These are phyloP conservation scores for Limonium bicolor DNA, from an alignment of 148 eudicot species.

Conservation along the genomic window DNA sequence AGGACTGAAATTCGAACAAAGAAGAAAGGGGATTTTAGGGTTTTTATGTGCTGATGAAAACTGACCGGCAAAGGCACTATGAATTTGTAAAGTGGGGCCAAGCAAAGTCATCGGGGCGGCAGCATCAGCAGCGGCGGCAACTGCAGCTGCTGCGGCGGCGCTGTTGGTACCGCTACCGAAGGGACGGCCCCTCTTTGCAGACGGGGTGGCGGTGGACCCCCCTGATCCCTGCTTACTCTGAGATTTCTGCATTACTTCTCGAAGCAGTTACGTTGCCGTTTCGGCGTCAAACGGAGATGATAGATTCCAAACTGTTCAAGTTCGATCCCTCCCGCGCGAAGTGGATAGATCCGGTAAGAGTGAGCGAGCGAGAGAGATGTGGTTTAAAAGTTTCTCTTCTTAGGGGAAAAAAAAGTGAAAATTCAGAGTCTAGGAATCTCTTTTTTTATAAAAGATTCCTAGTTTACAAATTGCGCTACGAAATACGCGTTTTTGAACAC, in stretches of 20 bases:
- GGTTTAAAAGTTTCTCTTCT: too few species aligned
- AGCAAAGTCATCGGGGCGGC: slow-evolving; percentile 56
- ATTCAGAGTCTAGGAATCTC: too few species aligned
- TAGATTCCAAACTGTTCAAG: too few species aligned
- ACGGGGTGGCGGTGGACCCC: slow-evolving; percentile 34
- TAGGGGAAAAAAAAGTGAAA: too few species aligned
- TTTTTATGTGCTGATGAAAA: slow-evolving; percentile 3
- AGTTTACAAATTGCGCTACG: too few species aligned
- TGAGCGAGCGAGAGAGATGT: too few species aligned
- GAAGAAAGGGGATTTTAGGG: slow-evolving; percentile 8
- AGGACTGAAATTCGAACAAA: not conserved
- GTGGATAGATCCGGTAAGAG: too few species aligned
- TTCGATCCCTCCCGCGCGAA: too few species aligned
- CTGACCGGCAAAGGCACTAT: slow-evolving; percentile 68
- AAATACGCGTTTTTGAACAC: too few species aligned
- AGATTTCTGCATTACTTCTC: slow-evolving; percentile 47
- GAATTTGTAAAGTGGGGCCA: slow-evolving; percentile 86
- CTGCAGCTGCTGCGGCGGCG: slow-evolving; percentile 38
- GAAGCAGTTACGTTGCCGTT: too few species aligned
- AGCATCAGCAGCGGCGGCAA: slow-evolving; percentile 29
- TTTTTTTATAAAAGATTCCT: too few species aligned
- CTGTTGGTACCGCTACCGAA: slow-evolving; percentile 54
- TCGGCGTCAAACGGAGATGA: too few species aligned
- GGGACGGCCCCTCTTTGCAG: slow-evolving; percentile 86
- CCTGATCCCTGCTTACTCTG: slow-evolving; percentile 49